Base-by-base conservation (phyloP, 2,329 filamentous ascomycete genomes). In the Nigrospora oryzae region DNA sequence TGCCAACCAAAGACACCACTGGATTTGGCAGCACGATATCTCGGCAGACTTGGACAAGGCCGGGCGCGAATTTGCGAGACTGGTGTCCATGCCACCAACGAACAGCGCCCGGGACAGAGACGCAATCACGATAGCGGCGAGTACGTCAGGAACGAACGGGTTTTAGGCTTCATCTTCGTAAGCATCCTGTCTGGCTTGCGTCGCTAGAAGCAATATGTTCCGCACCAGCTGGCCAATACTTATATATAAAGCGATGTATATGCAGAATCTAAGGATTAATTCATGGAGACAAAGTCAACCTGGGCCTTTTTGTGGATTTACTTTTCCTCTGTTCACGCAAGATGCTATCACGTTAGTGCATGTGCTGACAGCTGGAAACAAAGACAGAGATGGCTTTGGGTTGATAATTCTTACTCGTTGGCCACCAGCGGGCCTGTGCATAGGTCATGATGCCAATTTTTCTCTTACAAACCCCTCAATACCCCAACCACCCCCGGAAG, bases 11-110 rank as follows among this genome's bases (percentile, higher is more conserved):
- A 50, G 59, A 30, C 48, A 61, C 32, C 53, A 57, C 40, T 62
- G 59, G 58, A 59, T 61, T 37, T 62, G 59, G 59, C 50, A 58
- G 31, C 56, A 62, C 36, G 56, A 61, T 35, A 44, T 62, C 36
- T 32, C 47, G 36, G 51, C 40, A 6, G 58, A 62, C 39, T 43
- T 59, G 34, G 44, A 44, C 31, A 52, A 49, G 38, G 56, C 57
- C 4, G 53, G 56, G 35, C 37, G 44, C 6, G 43, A 51, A 10
- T 56, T 56, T 37, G 23, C 36, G 10, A 51, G 37, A 43, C 49
- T 45, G 43, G 47, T 49, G 43, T 28, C 44, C 30, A 40, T 13
- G 8, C 11, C 46, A 16, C 34, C 34, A 36, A 19, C 19, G 30
- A n/a, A 39, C 23, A 38, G 15, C 36, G 40, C 33, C 30, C 36